Percentiles rank a stretch among this genome's conserved stretches.
Evolutionary conservation across 306 rosid species (phyloP).

Genomic region (Mimosa pudica): DNA sequence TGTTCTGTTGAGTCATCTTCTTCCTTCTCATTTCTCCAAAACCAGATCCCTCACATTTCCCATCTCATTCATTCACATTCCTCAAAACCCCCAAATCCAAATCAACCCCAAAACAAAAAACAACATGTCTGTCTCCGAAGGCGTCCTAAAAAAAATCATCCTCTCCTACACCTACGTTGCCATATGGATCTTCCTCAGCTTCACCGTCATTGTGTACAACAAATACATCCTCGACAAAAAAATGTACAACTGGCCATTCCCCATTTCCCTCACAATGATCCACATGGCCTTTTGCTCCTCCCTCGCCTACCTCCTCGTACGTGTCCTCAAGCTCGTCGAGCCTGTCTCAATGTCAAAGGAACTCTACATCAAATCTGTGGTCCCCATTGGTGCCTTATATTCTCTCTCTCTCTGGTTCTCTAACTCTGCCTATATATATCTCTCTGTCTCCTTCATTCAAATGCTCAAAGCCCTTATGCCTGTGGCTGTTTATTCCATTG

Average conservation of each 20-base stretch:
- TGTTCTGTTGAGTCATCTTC: not conserved
- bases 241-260: conserved; percentile 74
- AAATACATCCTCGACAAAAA: conserved; percentile 72
- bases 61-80: not conserved
- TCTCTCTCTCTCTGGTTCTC: conserved; percentile 76
- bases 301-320: conserved; percentile 61
- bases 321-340: conserved; percentile 65
- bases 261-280: conserved; percentile 76
- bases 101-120: not conserved
- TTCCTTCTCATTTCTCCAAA: not conserved
- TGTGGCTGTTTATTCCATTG: conserved; percentile 67
- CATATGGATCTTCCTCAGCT: conserved; percentile 54
- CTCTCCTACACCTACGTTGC: conserved; percentile 19
- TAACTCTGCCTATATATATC: conserved; percentile 64
- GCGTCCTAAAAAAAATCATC: conserved; percentile 21
- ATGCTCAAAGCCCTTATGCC: conserved; percentile 80
- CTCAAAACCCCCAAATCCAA: not conserved
- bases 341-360: conserved; percentile 67
- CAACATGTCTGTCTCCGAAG: conserved; percentile 15
- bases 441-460: conserved; percentile 76
- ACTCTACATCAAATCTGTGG: conserved; percentile 56
- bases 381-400: conserved; percentile 72
- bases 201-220: conserved; percentile 76
- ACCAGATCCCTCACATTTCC: conserved; percentile 14
- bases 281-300: conserved; percentile 76